These are phyloP conservation scores for Yarrowia osloensis DNA, from an alignment of 805 yeast species.

Conservation along the genomic window DNA sequence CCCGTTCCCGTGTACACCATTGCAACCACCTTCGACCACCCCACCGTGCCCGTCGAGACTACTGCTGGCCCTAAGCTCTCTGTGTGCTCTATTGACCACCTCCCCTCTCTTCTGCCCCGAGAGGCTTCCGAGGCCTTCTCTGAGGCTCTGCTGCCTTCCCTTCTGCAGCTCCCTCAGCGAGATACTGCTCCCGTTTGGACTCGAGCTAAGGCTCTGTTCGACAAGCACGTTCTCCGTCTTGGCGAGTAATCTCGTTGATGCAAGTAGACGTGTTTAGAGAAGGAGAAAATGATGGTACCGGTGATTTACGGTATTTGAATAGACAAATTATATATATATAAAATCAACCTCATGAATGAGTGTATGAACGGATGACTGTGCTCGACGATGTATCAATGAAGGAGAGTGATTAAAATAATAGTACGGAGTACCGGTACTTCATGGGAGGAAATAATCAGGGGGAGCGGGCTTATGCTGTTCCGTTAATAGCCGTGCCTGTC, in stretches of 20 bases:
- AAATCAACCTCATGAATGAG: background rate
- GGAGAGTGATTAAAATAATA: too few species aligned
- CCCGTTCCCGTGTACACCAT: constrained; percentile 92
- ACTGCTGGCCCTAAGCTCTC: constrained; percentile 81
- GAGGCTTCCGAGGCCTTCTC: constrained; percentile 94
- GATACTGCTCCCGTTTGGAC: constrained; percentile 86
- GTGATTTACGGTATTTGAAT: background rate
- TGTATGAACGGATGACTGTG: background rate
- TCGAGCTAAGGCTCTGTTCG: constrained; percentile 79
- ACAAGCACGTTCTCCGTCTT: constrained; percentile 80
- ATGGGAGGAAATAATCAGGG: background rate
- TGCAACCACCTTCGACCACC: constrained; percentile 88
- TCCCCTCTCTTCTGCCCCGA: constrained; percentile 94
- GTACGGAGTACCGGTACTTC: too few species aligned
- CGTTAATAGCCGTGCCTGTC: background rate
- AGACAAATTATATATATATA: constrained; percentile 1
- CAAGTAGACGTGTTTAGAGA: background rate
- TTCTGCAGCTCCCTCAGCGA: constrained; percentile 81
- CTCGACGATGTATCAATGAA: background rate
- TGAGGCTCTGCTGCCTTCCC: constrained; percentile 82
- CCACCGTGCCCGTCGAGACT: constrained; percentile 83
- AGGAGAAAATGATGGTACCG: background rate
- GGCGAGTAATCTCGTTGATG: background rate
- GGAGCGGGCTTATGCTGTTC: background rate
- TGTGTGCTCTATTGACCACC: constrained; percentile 93